A percentile compares a stretch with the other conserved stretches of the same genome.
Evolutionary conservation across 768 basidiomycete species (phyloP).

Genomic region (Termitomyces sp.): DNA sequence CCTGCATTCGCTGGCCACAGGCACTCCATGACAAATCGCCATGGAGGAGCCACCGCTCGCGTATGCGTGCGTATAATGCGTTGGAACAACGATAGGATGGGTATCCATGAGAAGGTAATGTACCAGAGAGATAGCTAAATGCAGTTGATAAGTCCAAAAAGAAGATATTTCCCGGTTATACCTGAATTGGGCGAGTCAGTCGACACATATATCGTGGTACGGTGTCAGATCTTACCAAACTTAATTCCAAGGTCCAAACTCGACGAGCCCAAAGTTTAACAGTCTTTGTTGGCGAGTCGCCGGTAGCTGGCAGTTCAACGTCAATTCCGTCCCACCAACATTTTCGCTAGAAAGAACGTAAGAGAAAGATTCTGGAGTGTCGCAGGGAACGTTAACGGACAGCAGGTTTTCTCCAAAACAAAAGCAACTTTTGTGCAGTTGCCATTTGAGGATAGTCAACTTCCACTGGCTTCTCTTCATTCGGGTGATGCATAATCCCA

Average conservation of each 20-base stretch:
- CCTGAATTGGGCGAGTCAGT: constrained; percentile 12
- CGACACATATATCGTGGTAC: neutral
- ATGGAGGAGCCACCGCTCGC: constrained; percentile 6
- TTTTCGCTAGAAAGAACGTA: constrained; percentile 63
- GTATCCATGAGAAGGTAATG: constrained; percentile 24
- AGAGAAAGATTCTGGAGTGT: neutral
- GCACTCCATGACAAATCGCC: constrained; percentile 2
- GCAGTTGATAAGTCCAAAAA: constrained; percentile 7
- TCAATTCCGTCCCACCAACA: constrained; percentile 99
- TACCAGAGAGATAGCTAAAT: constrained; percentile 14
- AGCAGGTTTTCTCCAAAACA: constrained; percentile 99
- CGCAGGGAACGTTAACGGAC: constrained; percentile 44
- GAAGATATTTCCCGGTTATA: constrained; percentile 14
- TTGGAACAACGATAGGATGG: constrained; percentile 11
- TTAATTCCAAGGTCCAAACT: constrained; percentile 98
- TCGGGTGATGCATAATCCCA: constrained; percentile 79
- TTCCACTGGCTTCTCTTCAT: constrained; percentile 67
- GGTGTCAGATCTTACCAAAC: constrained; percentile 56
- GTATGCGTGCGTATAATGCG: constrained; percentile 5
- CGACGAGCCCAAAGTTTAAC: constrained; percentile 96
- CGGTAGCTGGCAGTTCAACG: constrained; percentile 68
- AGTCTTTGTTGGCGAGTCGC: constrained; percentile 44
- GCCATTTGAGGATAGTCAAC: constrained; percentile 93
- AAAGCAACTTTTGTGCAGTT: constrained; percentile 91
- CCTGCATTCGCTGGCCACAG: neutral